phyloP scores from a whole-genome alignment of 257 asterid species.

The Salvia splendens region DNA sequence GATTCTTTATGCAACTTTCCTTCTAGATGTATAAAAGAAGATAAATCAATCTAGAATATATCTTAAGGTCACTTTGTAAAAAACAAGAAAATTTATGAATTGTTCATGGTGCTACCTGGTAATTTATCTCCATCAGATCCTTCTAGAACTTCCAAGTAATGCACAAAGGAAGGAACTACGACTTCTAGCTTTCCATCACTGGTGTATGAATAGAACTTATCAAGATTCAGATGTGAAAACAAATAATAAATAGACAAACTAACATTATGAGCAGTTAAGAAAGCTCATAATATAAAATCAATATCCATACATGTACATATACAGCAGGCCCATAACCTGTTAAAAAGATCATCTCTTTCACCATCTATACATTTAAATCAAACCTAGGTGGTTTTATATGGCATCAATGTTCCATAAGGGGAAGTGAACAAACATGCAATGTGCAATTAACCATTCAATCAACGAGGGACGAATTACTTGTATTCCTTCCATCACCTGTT shows the following conservation, averaged over 20 bases:
- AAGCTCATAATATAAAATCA: neutral
- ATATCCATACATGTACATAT: neutral
- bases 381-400: conserved; percentile 4
- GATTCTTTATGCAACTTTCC: conserved; percentile 3
- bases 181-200: conserved; percentile 99
- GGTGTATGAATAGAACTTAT: conserved; percentile 1
- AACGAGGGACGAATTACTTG: conserved; percentile 12
- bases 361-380: conserved; percentile 8
- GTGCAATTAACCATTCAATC: conserved; percentile 17
- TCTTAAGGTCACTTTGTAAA: conserved; percentile 4
- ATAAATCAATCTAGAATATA: conserved; percentile 10
- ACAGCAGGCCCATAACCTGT: too few relatives aligned
- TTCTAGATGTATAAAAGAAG: conserved; percentile 6
- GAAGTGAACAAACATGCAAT: too few relatives aligned
- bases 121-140: conserved; percentile 99
- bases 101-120: conserved; percentile 60
- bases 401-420: neutral
- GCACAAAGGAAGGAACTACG: conserved; percentile 95
- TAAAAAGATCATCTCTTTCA: conserved; percentile 16
- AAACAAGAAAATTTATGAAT: conserved; percentile 4
- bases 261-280: neutral
- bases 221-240: conserved; percentile 4
- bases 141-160: conserved; percentile 96
- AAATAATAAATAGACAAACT: neutral
- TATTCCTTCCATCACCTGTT: conserved; percentile 58